phyloP scores from a whole-genome alignment of 805 yeast genomes.

The Ogataea parapolymorpha region DNA sequence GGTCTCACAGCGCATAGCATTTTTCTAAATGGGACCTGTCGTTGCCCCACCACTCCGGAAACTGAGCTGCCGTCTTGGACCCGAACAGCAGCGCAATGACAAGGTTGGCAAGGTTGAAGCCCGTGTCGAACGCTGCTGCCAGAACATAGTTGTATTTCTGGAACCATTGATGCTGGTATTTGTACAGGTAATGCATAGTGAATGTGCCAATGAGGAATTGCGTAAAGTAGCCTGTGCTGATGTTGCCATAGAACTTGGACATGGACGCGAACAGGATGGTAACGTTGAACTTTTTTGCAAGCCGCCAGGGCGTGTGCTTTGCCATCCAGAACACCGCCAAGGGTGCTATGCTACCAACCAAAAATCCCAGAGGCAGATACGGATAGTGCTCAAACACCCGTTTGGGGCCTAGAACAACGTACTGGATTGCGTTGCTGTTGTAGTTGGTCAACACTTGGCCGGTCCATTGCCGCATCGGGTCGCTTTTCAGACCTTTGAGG shows the following conservation, averaged over 20 bases:
- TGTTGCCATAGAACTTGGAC: slow-evolving; percentile 47
- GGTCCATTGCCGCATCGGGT: slow-evolving; percentile 52
- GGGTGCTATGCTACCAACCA: slow-evolving; percentile 40
- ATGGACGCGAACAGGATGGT: slow-evolving; percentile 48
- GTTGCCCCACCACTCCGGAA: slow-evolving; percentile 51
- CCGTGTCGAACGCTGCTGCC: slow-evolving; percentile 52
- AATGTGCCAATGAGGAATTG: slow-evolving; percentile 46
- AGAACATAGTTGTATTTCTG: slow-evolving; percentile 43
- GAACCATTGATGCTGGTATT: slow-evolving; percentile 39
- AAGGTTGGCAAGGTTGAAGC: slow-evolving; percentile 42
- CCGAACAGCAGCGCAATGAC: slow-evolving; percentile 35
- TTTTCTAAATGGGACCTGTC: slow-evolving; percentile 41
- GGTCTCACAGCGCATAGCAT: slow-evolving; percentile 39
- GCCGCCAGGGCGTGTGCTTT: slow-evolving; percentile 23
- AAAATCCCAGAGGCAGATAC: slow-evolving; percentile 43
- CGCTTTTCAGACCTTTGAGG: slow-evolving; percentile 28
- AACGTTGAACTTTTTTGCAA: slow-evolving; percentile 36
- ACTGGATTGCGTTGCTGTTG: slow-evolving; percentile 49
- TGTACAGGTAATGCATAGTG: slow-evolving; percentile 44
- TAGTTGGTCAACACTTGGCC: slow-evolving; percentile 41
- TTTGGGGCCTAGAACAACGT: slow-evolving; percentile 49
- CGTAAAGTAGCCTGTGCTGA: slow-evolving; percentile 47
- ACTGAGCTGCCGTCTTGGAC: slow-evolving; percentile 13
- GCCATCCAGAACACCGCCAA: slow-evolving; percentile 26
- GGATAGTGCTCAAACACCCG: slow-evolving; percentile 42